Evolutionary conservation across 768 basidiomycete species (phyloP), one percentile per base, ranked within the genome.

Genomic region (Suillus spraguei): DNA sequence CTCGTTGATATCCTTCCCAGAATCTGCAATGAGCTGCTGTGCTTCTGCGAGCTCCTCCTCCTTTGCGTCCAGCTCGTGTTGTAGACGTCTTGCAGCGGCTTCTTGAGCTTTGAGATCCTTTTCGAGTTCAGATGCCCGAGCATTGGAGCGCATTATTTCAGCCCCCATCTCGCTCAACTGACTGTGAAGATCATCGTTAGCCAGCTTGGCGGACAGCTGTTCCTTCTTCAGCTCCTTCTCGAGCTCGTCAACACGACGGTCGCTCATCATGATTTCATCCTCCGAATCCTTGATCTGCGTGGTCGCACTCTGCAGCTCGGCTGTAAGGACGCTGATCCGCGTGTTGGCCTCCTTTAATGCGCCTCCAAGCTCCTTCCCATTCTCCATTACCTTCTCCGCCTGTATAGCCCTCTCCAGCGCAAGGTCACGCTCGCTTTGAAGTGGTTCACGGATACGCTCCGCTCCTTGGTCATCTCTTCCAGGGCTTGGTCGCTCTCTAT

Each of bases 301-400:
- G 63, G 83, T 87, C 22, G 88, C 84, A 62, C 81, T 84, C 67
- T 84, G 81, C 47, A 93, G 74, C 59, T 91, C 87, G 16, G 79
- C 78, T 69, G 83, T 83, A 50, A 88, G 76, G 59, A 82, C 76
- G 36, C 77, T 82, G 42, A 89, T 76, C 22, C 83, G 82, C 61
- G 87, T 81, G 64, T 91, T 89, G 22, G 88, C 89, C 46, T 87
- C 85, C 63, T 81, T 83, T n/a, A 92, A 70, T 59, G 88, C 88
- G 0, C 84, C 83, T n/a, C 90, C 91, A 1, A 92, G 79, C 53
- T 92, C 92, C 65, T 83, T 82, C 42, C 83, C 88, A 60, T 78
- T 83, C 71, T 86, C 88, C 59, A 92, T 76, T 14, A 84, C 82
- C 33, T 73, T 77, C 67, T 92, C 90, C 0, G 88, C 89, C 68